Percentiles rank a stretch among this genome's conserved stretches.
Conservation (phyloP, 192 early-diverging fungal genomes). For the Fimicolochytrium jonesii region DNA sequence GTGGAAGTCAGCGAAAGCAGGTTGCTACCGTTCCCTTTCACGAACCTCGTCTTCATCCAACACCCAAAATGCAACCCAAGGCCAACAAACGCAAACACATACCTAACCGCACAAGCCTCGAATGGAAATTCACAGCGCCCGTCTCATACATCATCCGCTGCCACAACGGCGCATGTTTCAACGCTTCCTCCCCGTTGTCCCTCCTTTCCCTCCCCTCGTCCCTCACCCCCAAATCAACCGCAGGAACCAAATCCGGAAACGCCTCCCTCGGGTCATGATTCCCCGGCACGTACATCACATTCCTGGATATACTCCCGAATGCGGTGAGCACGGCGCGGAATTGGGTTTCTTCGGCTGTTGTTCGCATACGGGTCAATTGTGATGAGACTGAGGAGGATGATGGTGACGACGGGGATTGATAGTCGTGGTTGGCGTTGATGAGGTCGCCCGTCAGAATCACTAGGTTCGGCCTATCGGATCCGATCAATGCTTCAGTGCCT, state of each 20-base stretch:
- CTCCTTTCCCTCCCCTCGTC: not conserved
- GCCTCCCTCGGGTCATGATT: slow-evolving; percentile 27
- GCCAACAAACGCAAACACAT: not conserved
- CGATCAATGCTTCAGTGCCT: no score
- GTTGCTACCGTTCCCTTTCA: no score
- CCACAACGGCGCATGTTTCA: slow-evolving; percentile 13
- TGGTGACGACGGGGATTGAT: not conserved
- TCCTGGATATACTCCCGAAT: not conserved
- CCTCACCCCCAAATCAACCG: not conserved
- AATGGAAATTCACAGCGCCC: slow-evolving; percentile 21
- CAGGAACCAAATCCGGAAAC: slow-evolving; percentile 18
- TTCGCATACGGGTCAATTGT: not conserved
- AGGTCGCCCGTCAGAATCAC: slow-evolving; percentile 21
- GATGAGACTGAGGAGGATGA: not conserved
- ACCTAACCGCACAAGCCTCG: slow-evolving; percentile 9
- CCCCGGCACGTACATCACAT: slow-evolving; percentile 19
- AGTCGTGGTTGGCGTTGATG: slow-evolving; percentile 20
- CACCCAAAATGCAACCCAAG: not conserved
- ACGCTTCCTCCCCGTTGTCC: not conserved
- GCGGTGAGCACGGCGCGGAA: not conserved
- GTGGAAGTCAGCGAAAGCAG: no score
- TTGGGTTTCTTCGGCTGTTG: not conserved
- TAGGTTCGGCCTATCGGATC: slow-evolving; percentile 20
- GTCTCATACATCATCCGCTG: slow-evolving; percentile 7
- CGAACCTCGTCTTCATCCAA: no score